phyloP scores from a whole-genome alignment of 2,329 filamentous ascomycete species.

The Colletotrichum musicola region DNA sequence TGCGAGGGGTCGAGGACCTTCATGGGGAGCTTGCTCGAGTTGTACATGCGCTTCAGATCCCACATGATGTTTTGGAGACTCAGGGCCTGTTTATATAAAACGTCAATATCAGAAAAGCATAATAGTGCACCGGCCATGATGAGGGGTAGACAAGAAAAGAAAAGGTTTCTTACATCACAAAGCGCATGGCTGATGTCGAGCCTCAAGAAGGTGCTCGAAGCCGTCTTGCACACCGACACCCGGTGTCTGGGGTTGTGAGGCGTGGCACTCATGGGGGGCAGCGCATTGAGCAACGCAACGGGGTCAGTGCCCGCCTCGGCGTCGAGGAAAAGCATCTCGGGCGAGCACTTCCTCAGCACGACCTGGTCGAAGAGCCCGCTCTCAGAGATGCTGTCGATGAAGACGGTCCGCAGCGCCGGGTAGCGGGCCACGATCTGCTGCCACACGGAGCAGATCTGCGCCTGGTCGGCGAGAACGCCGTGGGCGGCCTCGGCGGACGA shows the following conservation, averaged over 20 bases:
- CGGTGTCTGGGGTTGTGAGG: constrained; percentile 61
- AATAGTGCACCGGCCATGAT: no score
- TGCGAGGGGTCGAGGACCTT: constrained; percentile 51
- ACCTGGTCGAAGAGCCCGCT: constrained; percentile 64
- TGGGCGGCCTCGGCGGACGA: constrained; percentile 50
- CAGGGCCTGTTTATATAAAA: constrained; percentile 12
- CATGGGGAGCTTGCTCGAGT: constrained; percentile 51
- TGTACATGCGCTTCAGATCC: constrained; percentile 62
- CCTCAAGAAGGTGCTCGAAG: constrained; percentile 59
- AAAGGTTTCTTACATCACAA: constrained; percentile 55
- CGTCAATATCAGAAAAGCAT: not conserved
- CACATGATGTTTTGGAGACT: constrained; percentile 61
- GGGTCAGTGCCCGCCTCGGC: constrained; percentile 54
- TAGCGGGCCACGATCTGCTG: constrained; percentile 61
- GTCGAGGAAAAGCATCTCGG: constrained; percentile 67
- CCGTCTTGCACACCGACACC: constrained; percentile 62
- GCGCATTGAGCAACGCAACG: constrained; percentile 52
- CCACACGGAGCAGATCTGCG: constrained; percentile 63
- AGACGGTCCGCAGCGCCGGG: constrained; percentile 62
- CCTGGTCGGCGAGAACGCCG: constrained; percentile 55
- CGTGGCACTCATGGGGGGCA: constrained; percentile 55
- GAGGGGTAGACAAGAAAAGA: no score
- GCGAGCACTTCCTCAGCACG: constrained; percentile 60
- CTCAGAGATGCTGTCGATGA: constrained; percentile 63
- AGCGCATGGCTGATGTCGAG: constrained; percentile 65